Evolutionary conservation across 495 filamentous ascomycete genomes (phyloP), one percentile per base, ranked within the genome.

Genomic region (Darksidea phi): DNA sequence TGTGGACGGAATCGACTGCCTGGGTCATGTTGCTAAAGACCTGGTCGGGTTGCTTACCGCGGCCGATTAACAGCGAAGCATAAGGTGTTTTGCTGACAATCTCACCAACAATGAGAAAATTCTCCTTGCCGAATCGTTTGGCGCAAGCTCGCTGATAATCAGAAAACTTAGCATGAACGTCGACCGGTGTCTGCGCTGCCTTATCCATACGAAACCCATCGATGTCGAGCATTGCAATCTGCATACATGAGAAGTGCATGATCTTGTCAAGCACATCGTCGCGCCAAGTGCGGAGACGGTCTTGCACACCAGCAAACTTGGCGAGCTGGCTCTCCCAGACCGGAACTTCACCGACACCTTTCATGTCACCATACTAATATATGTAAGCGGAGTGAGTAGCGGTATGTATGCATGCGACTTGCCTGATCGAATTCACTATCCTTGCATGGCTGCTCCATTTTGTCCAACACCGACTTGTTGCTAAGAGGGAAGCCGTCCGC

Each of bases 221-320:
- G 18, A 70, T 53, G 49, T 70, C 67, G 6, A 61, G 50, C 51
- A 63, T 65, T 5, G 64, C 59, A 25, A 70, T 70, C 45, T 56
- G 52, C 17, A 63, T 63, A 36, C 60, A 63, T 86, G 86, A 86
- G 56, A 89, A 87, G 25, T 76, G 80, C 43, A 81, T 77, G 26
- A 90, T 70, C 45, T 82, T 81, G 36, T 81, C 75, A 23, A 76
- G 70, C 2, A 89, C 87, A 34, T 76, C 76, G 2, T 84, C 83
- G 11, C 80, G 66, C 87, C 87, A 90, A 63, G 88, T 87, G 26
- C 87, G 83, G 10, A 90, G 76, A 58, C 87, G 85, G 67, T 90
- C 87, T 70, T 90, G 87, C 3, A 89, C 87, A 36, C 81, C 87
- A 28, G 86, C 84, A 68, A 89, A 89, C 64, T 89, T 89, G 13